Percentiles rank a stretch among this genome's conserved stretches.
Conservation (phyloP, 192 early-diverging fungal genomes). For the Umbelopsis vinacea region DNA sequence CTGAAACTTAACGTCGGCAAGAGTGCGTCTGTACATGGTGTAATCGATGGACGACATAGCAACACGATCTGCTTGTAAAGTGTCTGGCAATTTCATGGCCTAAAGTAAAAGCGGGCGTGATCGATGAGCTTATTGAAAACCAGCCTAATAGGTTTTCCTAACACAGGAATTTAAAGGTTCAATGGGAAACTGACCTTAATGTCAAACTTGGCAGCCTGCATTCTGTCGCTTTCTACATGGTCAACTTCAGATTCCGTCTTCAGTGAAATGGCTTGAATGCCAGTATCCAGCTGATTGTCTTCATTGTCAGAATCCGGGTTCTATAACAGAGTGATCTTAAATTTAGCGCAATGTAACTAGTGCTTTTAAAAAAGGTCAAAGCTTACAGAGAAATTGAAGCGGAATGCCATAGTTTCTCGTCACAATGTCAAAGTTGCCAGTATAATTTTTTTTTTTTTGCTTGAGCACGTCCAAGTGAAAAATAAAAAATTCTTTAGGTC, state of each 20-base stretch:
- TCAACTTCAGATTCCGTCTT: neutral
- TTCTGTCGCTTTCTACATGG: constrained; percentile 6
- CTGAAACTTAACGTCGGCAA: constrained; percentile 85
- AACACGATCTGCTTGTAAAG: constrained; percentile 36
- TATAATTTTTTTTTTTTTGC: too few relatives aligned
- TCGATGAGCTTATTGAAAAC: neutral
- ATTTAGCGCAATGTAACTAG: neutral
- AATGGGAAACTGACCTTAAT: constrained; percentile 27
- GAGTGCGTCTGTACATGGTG: constrained; percentile 68
- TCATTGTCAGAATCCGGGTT: constrained; percentile 35
- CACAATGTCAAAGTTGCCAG: neutral
- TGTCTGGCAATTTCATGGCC: constrained; percentile 29
- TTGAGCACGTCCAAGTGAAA: too few relatives aligned
- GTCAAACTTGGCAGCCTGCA: constrained; percentile 29
- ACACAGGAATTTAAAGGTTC: too few relatives aligned
- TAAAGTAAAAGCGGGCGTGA: constrained; percentile 9
- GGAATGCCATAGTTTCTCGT: constrained; percentile 29
- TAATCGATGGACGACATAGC: constrained; percentile 24
- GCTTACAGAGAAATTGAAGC: constrained; percentile 41
- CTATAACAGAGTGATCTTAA: neutral
- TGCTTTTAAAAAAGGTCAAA: neutral
- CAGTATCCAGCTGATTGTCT: constrained; percentile 27
- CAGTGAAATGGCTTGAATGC: constrained; percentile 25
- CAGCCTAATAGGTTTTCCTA: too few relatives aligned
- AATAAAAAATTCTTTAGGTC: neutral